A percentile compares a stretch with the other conserved stretches of the same genome.
Conservation (phyloP, 2,329 filamentous ascomycete genomes). For the Neonectria coccinea region DNA sequence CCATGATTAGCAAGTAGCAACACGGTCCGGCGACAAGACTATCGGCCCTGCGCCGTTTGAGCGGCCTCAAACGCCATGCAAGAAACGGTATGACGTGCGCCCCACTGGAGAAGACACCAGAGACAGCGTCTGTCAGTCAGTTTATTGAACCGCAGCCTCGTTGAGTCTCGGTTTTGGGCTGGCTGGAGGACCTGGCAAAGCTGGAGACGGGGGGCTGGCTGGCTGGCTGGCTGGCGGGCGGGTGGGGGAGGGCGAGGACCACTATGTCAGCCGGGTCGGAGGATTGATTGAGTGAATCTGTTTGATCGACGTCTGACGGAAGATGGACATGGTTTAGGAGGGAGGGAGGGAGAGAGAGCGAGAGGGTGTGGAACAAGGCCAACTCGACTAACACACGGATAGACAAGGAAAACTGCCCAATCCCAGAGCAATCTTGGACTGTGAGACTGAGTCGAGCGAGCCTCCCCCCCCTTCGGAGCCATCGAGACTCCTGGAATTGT, state of each 20-base stretch:
- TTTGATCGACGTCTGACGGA: slow-evolving; percentile 14
- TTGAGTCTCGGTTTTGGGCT: slow-evolving; percentile 2
- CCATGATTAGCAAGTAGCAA: slow-evolving; percentile 4
- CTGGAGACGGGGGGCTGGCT: slow-evolving; percentile 4
- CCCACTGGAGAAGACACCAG: slow-evolving; percentile 28
- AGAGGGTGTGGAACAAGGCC: not conserved
- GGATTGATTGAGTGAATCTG: slow-evolving; percentile 8
- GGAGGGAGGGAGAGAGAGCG: not conserved
- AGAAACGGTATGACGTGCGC: slow-evolving; percentile 35
- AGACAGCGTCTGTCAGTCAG: slow-evolving; percentile 13
- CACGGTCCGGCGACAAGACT: slow-evolving; percentile 7
- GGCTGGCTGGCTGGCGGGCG: not conserved
- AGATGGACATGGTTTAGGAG: slow-evolving; percentile 29
- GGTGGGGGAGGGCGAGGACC: not conserved
- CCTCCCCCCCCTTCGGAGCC: too few species aligned
- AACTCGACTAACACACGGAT: not conserved
- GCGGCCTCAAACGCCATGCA: slow-evolving; percentile 39
- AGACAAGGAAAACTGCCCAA: not conserved
- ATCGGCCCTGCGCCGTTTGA: slow-evolving; percentile 23
- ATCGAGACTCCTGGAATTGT: not conserved
- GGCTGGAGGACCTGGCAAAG: slow-evolving; percentile 16
- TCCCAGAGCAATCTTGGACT: not conserved
- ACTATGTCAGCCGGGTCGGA: not conserved
- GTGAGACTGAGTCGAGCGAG: too few species aligned
- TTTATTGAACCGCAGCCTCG: slow-evolving; percentile 5